phyloP scores from a whole-genome alignment of 1,284 basidiomycete genomes.

The Ustilago tritici region DNA sequence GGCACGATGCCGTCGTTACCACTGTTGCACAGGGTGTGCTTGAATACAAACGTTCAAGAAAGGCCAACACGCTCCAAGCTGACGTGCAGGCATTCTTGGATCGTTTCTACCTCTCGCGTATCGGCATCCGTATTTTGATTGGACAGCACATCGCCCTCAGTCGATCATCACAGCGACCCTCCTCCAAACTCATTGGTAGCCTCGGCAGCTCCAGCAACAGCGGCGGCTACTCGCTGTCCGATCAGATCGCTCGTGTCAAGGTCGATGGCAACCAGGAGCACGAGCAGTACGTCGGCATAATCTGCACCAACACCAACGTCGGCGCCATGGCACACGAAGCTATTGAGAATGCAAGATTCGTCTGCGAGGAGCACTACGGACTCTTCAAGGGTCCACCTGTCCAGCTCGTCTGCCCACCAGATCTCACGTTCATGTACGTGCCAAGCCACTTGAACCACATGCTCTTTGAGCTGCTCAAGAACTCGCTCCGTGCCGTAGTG shows the following conservation, averaged over 20 bases:
- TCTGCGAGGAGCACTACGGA: slow-evolving; percentile 90
- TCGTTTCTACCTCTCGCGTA: slow-evolving; percentile 95
- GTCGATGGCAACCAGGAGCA: slow-evolving; percentile 53
- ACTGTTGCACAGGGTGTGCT: slow-evolving; percentile 85
- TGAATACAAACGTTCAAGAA: slow-evolving; percentile 75
- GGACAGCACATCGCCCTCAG: slow-evolving; percentile 69
- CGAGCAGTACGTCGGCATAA: slow-evolving; percentile 93
- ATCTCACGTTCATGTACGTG: slow-evolving; percentile 93
- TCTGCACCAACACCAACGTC: slow-evolving; percentile 84
- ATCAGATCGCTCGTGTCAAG: slow-evolving; percentile 37
- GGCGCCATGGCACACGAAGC: slow-evolving; percentile 79
- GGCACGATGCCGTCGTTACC: slow-evolving; percentile 97
- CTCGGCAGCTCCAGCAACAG: slow-evolving; percentile 25
- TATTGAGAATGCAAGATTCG: slow-evolving; percentile 97
- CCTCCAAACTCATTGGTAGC: slow-evolving; percentile 39
- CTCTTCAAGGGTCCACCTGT: slow-evolving; percentile 97
- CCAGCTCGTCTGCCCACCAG: slow-evolving; percentile 90
- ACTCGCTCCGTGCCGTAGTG: slow-evolving; percentile 95
- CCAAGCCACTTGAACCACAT: slow-evolving; percentile 91
- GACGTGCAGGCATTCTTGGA: slow-evolving; percentile 97
- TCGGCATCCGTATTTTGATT: slow-evolving; percentile 73
- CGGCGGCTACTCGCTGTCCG: slow-evolving; percentile 38
- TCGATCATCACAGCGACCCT: slow-evolving; percentile 48
- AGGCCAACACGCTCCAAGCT: slow-evolving; percentile 75
- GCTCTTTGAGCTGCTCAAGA: slow-evolving; percentile 97